phyloP scores from a whole-genome alignment of 768 basidiomycete species.

The Xerocomellus dryophilus region DNA sequence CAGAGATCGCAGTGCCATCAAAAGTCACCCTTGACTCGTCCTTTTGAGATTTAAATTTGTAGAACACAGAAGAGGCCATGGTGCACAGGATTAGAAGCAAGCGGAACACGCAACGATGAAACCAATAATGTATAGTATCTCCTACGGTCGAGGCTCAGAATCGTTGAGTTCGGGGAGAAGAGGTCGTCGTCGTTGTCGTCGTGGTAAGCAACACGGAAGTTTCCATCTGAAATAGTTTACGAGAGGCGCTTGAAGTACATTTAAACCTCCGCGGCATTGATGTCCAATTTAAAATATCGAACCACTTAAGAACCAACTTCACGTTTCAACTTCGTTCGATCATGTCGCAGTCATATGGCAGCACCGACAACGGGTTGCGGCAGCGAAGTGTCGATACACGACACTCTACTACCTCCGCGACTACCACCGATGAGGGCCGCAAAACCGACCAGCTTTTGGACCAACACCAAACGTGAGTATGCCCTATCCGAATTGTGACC shows the following conservation, averaged over 20 bases:
- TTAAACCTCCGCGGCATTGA: conserved; percentile 5
- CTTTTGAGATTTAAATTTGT: conserved; percentile 94
- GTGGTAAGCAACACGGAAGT: conserved; percentile 8
- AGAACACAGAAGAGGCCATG: conserved; percentile 95
- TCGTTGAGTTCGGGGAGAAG: neutral
- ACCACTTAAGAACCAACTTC: neutral
- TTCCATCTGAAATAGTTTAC: neutral
- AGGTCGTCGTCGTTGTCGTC: conserved; percentile 20
- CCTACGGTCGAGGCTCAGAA: conserved; percentile 11
- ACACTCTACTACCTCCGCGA: conserved; percentile 23
- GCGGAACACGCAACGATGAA: conserved; percentile 15
- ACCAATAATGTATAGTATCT: conserved; percentile 23
- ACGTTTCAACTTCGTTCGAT: conserved; percentile 12
- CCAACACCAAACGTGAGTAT: conserved; percentile 56
- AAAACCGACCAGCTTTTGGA: conserved; percentile 73
- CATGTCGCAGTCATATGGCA: conserved; percentile 32
- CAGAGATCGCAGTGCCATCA: conserved; percentile 97
- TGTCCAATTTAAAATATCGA: conserved; percentile 8
- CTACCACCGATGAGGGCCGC: conserved; percentile 65
- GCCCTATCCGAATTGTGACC: neutral
- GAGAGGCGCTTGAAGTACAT: conserved; percentile 23
- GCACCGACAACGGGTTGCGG: conserved; percentile 26
- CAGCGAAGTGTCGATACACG: conserved; percentile 25
- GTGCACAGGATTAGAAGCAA: conserved; percentile 10
- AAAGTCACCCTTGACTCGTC: conserved; percentile 95